Base-by-base conservation (phyloP, 129 eudicot species). In the Chrysanthemum makinoi region DNA sequence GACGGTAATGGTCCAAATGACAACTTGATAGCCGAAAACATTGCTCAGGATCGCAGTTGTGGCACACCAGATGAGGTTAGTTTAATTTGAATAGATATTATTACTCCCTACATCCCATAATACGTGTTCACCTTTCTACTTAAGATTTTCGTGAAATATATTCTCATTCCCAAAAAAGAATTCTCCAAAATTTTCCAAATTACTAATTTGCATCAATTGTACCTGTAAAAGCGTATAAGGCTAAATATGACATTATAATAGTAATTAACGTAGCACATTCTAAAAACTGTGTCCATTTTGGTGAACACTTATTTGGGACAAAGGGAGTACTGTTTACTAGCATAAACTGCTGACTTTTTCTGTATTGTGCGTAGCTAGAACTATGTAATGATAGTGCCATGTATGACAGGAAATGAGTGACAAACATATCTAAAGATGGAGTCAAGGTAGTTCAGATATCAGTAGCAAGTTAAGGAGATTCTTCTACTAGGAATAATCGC, bases 1-100 rank as follows among this genome's bases (percentile, higher is more conserved):
- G 68, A 59, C 30, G 74, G 69, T 17, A 68, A 75, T 33, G 74
- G 68, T 17, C 69, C 80, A 46, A 75, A 28, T 49, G 69, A 58
- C 39, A 44, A 17, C 14, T 43, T 16, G 22, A 56, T 67, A 30
- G 59, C 56, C 30, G 33, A 47, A 5, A 5, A 13, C 12, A 12
- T 26, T 72, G 49, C 17, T 11, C 22, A 43, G 10, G 59, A 43
- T 18, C 30, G 14, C 74, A 75, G 59, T 46, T 22, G 46, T 57
- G 61, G 20, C 47, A 28, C 16, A 20, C 15, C 2, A 11, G 58
- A 75, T 68, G 68, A 66, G 80, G 73, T 75, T 75, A 47, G 62
- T 28, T 58, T 30, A 30, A 30, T 30, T 26, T 64, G 19, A 0
- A 20, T 62, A 62, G 11, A 28, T 10, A 26, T 19, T 10, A 60